Evolutionary conservation across 495 filamentous ascomycete genomes (phyloP), one percentile per base, ranked within the genome.

Genomic region (Neurospora tetraspora): DNA sequence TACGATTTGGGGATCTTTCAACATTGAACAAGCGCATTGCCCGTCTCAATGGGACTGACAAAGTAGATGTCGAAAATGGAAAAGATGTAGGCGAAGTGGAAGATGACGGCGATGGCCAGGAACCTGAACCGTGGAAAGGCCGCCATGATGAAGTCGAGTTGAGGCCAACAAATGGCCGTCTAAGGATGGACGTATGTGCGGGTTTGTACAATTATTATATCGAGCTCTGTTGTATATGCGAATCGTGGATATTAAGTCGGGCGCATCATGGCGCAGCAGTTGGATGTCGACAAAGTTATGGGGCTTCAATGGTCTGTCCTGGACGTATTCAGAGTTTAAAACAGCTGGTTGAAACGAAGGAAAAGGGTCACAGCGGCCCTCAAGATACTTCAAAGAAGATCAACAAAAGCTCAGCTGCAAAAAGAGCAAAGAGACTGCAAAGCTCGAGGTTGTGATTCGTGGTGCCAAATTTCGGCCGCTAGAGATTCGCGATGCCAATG

Each of bases 51-150:
- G 20, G 96, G 96, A 78, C 94, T 97, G 75, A 98, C 93, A 80
- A 99, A 99, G 83, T 99, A 99, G 74, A 98, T 97, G 80, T 98
- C 96, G 81, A 99, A 99, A 75, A 99, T 99, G 40, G 95, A 97
- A 77, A 90, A 94, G 73, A 96, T 91, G 83, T 99, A 99, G 73
- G 97, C 89, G 36, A 98, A 79, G 83, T 99, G 96, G 79, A 99
- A 99, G 68, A 96, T 83, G 78, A 98, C 86, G 77, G 96, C 96
- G 78, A 97, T 90, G 80, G 89, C 91, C 79, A 98, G 85, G 82
- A 99, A 99, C 78, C 91, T 92, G 76, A 91, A 89, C 78, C 94
- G 94, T 78, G 90, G 89, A 77, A 94, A 86, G 77, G 91, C 89
- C 78, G 91, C 91, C 93, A 96, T 96, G 70, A 71, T 78, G 76